Conservation (phyloP, 2,329 filamentous ascomycete species). For the Paecilomyces niveus region DNA sequence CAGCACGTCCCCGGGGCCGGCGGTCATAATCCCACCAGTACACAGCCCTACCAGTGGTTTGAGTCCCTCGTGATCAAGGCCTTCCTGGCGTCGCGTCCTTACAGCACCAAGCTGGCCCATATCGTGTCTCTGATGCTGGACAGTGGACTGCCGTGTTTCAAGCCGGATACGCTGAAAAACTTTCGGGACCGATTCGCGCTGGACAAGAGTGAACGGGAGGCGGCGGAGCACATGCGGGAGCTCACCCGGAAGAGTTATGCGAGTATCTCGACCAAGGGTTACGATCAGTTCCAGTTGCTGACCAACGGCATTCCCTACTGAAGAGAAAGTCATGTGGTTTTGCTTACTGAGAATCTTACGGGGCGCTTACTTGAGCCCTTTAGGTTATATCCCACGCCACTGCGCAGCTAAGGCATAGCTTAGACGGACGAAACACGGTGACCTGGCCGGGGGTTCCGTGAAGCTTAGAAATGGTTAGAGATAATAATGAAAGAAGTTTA, state of each 20-base stretch:
- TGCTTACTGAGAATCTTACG: background rate
- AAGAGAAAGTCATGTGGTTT: background rate
- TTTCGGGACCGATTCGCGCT: constrained; percentile 90
- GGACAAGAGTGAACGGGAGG: constrained; percentile 85
- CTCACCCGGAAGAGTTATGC: constrained; percentile 84
- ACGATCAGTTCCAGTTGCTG: constrained; percentile 95
- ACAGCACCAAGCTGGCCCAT: constrained; percentile 81
- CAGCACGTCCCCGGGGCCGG: constrained; percentile 20
- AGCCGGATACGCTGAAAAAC: constrained; percentile 86
- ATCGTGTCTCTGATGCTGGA: constrained; percentile 94
- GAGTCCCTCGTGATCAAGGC: constrained; percentile 95
- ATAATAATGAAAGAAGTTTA: no score
- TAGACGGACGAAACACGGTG: no score
- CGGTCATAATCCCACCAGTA: constrained; percentile 49
- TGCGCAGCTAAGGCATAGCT: no score
- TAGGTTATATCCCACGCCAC: no score
- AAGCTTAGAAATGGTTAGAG: no score
- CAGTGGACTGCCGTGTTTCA: constrained; percentile 93
- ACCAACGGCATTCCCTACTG: constrained; percentile 97
- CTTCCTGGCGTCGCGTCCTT: constrained; percentile 79
- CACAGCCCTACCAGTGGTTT: constrained; percentile 90
- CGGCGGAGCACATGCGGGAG: constrained; percentile 87
- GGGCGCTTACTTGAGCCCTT: no score
- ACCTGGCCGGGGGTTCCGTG: no score
- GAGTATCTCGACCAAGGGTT: constrained; percentile 87